These are phyloP conservation scores for Oryza meridionalis DNA, from an alignment of 176 grass and related monocot species.

Conservation along the genomic window DNA sequence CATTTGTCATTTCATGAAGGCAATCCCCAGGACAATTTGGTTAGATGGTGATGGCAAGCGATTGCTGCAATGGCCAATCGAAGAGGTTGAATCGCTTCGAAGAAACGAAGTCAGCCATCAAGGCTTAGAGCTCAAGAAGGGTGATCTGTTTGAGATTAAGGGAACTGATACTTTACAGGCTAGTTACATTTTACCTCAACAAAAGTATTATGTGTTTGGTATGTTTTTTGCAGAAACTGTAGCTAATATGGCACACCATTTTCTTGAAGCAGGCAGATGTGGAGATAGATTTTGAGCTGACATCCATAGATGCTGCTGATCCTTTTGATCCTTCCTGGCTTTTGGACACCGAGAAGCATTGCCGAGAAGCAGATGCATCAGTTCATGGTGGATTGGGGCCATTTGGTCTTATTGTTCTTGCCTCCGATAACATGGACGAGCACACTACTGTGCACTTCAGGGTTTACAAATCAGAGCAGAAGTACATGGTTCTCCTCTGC, in stretches of 20 bases:
- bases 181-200: slow-evolving; percentile 14
- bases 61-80: slow-evolving; percentile 80
- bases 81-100: slow-evolving; percentile 77
- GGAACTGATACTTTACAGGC: slow-evolving; percentile 66
- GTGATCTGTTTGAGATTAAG: slow-evolving; percentile 60
- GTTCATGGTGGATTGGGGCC: slow-evolving; percentile 57
- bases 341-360: slow-evolving; percentile 63
- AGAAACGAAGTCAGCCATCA: slow-evolving; percentile 50
- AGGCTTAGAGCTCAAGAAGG: slow-evolving; percentile 59
- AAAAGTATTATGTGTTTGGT: neutral
- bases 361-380: slow-evolving; percentile 52
- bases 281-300: slow-evolving; percentile 72
- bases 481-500: slow-evolving; percentile 70
- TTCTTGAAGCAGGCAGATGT: slow-evolving; percentile 71
- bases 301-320: slow-evolving; percentile 43
- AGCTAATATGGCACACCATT: slow-evolving; percentile 40
- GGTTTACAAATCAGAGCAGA: slow-evolving; percentile 63
- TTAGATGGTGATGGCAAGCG: slow-evolving; percentile 68
- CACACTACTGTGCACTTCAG: slow-evolving; percentile 70
- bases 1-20: slow-evolving; percentile 41
- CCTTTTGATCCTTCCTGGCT: slow-evolving; percentile 72
- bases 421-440: slow-evolving; percentile 70
- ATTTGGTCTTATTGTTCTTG: slow-evolving; percentile 80
- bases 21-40: slow-evolving; percentile 81
- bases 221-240: slow-evolving; percentile 5